Percentiles rank a stretch among this genome's conserved stretches.
phyloP scores from a whole-genome alignment of 192 early-diverging fungal genomes.

The Piromyces sp. region DNA sequence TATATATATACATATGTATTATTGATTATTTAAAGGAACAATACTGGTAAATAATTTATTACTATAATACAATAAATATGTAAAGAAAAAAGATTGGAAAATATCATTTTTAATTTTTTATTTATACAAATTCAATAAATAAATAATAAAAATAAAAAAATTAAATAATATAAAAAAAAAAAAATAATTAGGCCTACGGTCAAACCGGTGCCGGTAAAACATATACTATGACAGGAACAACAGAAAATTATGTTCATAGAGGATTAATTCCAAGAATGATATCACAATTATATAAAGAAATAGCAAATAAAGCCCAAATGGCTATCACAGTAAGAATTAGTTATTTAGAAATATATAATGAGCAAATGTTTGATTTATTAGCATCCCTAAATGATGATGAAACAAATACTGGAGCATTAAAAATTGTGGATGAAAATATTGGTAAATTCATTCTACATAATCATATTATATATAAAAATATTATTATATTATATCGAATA shows the following conservation, averaged over 20 bases:
- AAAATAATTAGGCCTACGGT: conserved; percentile 29
- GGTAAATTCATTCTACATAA: too few species aligned
- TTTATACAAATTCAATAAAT: too few species aligned
- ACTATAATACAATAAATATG: too few species aligned
- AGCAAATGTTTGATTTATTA: conserved; percentile 35
- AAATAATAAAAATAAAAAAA: background rate
- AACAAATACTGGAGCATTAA: conserved; percentile 6
- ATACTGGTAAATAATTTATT: too few species aligned
- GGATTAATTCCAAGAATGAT: conserved; percentile 39
- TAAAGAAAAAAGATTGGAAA: too few species aligned
- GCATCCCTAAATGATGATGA: conserved; percentile 9
- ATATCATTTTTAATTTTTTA: too few species aligned
- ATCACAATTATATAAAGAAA: conserved; percentile 31
- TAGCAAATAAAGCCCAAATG: conserved; percentile 25
- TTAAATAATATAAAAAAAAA: conserved; percentile 4
- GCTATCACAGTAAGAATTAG: conserved; percentile 27
- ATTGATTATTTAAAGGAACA: background rate
- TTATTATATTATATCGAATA: too few species aligned
- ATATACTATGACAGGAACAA: conserved; percentile 46
- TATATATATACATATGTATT: background rate
- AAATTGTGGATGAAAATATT: conserved; percentile 33
- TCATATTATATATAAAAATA: too few species aligned
- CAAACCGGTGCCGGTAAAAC: conserved; percentile 44
- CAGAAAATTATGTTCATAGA: conserved; percentile 47
- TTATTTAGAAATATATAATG: conserved; percentile 46